Percentiles rank a stretch among this genome's conserved stretches.
These are phyloP conservation scores for Albugo candida DNA, from an alignment of 352 stramenopile genomes.

Conservation along the genomic window DNA sequence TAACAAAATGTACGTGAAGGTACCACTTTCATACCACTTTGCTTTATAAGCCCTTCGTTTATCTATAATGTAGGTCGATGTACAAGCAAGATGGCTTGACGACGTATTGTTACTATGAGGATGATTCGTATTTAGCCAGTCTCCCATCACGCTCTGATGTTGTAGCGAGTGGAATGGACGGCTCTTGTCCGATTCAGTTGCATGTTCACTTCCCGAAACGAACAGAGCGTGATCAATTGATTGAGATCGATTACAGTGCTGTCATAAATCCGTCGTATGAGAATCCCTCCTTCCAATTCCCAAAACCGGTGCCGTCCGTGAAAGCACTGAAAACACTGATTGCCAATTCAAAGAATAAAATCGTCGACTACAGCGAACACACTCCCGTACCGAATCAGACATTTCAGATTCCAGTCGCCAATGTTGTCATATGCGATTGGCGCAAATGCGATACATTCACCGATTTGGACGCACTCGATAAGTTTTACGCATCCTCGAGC, in stretches of 20 bases:
- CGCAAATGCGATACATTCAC: constrained; percentile 55
- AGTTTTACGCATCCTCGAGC: too few relatives aligned
- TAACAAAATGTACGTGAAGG: too few relatives aligned
- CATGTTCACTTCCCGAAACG: constrained; percentile 32
- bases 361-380: too few relatives aligned
- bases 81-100: constrained; percentile 63
- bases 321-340: neutral
- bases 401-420: constrained; percentile 42
- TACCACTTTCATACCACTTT: too few relatives aligned
- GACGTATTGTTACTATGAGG: constrained; percentile 66
- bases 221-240: constrained; percentile 22
- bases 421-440: constrained; percentile 66
- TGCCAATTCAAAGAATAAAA: too few relatives aligned
- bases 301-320: constrained; percentile 11
- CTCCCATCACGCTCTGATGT: constrained; percentile 17
- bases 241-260: constrained; percentile 40
- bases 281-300: constrained; percentile 15
- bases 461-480: constrained; percentile 19
- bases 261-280: constrained; percentile 24
- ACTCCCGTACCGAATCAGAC: too few relatives aligned
- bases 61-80: constrained; percentile 11
- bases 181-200: constrained; percentile 39
- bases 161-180: constrained; percentile 17
- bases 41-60: too few relatives aligned
- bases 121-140: constrained; percentile 31